phyloP scores from a whole-genome alignment of 495 filamentous ascomycete species.

The Evernia prunastri region DNA sequence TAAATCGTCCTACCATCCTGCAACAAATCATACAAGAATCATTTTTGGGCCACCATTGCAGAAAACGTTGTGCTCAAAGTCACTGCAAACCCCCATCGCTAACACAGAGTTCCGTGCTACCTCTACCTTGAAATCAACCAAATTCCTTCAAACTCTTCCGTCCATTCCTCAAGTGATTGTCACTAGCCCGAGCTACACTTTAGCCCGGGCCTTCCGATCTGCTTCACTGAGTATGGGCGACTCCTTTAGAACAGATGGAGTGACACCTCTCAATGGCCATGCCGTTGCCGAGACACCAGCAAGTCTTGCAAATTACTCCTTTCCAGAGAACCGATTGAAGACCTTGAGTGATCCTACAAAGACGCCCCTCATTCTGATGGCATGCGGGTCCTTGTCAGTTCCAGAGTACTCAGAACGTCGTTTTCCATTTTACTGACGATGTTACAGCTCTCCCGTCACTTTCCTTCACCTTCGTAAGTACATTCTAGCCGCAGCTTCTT shows the following conservation, averaged over 20 bases:
- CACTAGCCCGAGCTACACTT: background rate
- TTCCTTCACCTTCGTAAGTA: slow-evolving; percentile 13
- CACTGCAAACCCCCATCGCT: background rate
- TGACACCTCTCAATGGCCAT: background rate
- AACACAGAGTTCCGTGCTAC: background rate
- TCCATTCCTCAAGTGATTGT: background rate
- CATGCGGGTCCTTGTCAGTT: slow-evolving; percentile 88
- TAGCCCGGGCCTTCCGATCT: background rate
- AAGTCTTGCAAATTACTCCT: slow-evolving; percentile 54
- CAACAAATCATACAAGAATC: background rate
- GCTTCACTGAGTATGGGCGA: background rate
- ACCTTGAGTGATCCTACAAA: slow-evolving; percentile 62
- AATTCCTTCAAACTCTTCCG: background rate
- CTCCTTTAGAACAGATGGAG: background rate
- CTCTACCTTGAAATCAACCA: background rate
- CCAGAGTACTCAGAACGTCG: slow-evolving; percentile 64
- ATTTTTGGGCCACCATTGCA: background rate
- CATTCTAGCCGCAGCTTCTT: background rate
- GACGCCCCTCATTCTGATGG: slow-evolving; percentile 75
- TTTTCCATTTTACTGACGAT: background rate
- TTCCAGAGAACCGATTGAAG: slow-evolving; percentile 63
- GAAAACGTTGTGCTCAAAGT: background rate
- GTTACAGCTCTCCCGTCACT: slow-evolving; percentile 13
- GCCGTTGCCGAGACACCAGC: slow-evolving; percentile 26
- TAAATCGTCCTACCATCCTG: background rate